Percentiles rank a stretch among this genome's conserved stretches.
Conservation (phyloP, 441 rosid species). For the Pelargonium fulgidum region DNA sequence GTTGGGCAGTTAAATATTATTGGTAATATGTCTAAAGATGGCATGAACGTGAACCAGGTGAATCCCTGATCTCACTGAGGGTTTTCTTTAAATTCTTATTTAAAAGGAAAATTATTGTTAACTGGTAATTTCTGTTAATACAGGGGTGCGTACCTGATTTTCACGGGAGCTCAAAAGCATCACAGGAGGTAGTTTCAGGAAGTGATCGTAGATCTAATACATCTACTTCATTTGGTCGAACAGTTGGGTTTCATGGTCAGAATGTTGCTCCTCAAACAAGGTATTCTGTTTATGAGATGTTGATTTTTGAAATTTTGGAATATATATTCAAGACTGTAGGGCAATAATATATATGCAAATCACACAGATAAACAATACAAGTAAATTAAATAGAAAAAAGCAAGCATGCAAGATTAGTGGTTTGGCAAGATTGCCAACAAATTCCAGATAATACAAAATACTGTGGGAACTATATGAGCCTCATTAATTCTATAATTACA, state of each 20-base stretch:
- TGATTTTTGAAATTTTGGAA: not conserved
- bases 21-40: conserved; percentile 24
- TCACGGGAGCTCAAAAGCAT: conserved; percentile 20
- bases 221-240: not conserved
- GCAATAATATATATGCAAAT: not conserved
- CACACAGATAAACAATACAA: not conserved
- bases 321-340: not conserved
- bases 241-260: conserved; percentile 22
- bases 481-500: not conserved
- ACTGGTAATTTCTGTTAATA: conserved; percentile 11
- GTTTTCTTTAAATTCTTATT: not conserved
- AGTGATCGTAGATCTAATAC: conserved; percentile 15
- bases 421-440: not conserved
- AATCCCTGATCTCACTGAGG: conserved; percentile 5
- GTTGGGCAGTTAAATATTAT: conserved; percentile 24
- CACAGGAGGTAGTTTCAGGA: conserved; percentile 25
- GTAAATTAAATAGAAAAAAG: not conserved
- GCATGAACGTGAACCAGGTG: conserved; percentile 32
- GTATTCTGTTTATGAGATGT: conserved; percentile 20
- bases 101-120: not conserved
- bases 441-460: not conserved
- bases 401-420: not conserved
- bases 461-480: not conserved
- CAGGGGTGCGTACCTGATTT: conserved; percentile 21
- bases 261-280: conserved; percentile 25